phyloP scores from a whole-genome alignment of 495 filamentous ascomycete species.

The Saxophila tyrrhenica region DNA sequence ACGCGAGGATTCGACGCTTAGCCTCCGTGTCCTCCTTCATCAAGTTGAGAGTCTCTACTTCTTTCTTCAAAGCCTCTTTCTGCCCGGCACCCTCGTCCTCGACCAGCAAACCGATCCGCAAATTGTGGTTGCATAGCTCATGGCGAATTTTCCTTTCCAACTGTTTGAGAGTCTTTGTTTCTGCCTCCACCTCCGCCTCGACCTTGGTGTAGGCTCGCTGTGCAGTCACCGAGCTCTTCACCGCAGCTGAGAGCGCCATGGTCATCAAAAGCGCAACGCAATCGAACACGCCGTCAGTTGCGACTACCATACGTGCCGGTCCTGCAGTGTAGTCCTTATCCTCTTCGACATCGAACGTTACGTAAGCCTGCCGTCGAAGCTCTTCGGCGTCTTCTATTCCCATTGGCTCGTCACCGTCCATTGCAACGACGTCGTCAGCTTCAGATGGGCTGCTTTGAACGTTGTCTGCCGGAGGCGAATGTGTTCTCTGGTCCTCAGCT shows the following conservation, averaged over 20 bases:
- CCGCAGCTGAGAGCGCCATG: not conserved
- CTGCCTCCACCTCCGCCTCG: not conserved
- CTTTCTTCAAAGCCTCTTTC: not conserved
- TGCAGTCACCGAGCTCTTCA: not conserved
- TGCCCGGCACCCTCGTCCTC: not conserved
- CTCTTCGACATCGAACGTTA: not conserved
- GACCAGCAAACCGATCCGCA: not conserved
- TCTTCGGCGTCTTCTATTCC: not conserved
- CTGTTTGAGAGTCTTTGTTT: not conserved
- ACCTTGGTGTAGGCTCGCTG: not conserved
- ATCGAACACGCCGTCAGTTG: not conserved
- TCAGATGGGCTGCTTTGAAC: not conserved
- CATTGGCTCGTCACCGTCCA: not conserved
- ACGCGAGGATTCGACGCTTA: not conserved
- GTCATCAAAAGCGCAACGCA: slow-evolving; percentile 1
- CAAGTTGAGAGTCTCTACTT: not conserved
- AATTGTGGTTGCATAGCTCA: not conserved
- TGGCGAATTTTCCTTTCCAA: not conserved
- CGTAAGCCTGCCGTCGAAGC: not conserved
- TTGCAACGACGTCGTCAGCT: not conserved
- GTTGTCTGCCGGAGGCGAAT: too few species aligned
- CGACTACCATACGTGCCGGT: not conserved
- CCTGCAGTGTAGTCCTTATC: slow-evolving; percentile 1
- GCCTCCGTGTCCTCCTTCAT: not conserved
- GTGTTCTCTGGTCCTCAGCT: too few species aligned